phyloP scores from a whole-genome alignment of 2,329 filamentous ascomycete species.

The Monosporascus sp. region DNA sequence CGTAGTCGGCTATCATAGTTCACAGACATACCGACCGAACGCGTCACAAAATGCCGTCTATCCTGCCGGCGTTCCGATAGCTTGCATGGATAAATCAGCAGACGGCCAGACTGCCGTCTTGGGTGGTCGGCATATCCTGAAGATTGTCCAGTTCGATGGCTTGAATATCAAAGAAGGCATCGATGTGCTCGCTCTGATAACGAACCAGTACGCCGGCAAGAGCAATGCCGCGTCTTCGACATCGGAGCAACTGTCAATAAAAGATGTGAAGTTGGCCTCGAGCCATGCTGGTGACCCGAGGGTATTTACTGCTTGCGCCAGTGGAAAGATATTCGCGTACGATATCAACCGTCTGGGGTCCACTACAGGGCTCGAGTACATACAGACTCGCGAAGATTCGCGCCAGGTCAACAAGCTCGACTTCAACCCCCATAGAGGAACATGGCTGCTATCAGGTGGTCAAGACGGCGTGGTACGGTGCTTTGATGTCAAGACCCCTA shows the following conservation, averaged over 20 bases:
- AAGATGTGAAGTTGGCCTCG: constrained; percentile 53
- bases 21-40: constrained; percentile 43
- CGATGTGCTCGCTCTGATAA: constrained; percentile 53
- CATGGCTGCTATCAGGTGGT: constrained; percentile 55
- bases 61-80: constrained; percentile 45
- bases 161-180: constrained; percentile 48
- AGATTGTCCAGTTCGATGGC: constrained; percentile 52
- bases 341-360: constrained; percentile 48
- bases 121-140: constrained; percentile 55
- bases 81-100: constrained; percentile 52
- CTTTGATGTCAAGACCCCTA: constrained; percentile 50
- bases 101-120: constrained; percentile 52
- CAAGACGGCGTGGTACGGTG: constrained; percentile 59
- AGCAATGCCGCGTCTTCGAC: constrained; percentile 31
- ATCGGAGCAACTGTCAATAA: constrained; percentile 57
- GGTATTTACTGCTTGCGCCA: constrained; percentile 58
- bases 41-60: constrained; percentile 53
- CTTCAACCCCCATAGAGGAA: constrained; percentile 54
- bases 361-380: constrained; percentile 44
- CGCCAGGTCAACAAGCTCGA: constrained; percentile 60
- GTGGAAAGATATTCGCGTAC: constrained; percentile 60
- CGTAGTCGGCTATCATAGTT: constrained; percentile 39
- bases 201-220: constrained; percentile 40
- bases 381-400: constrained; percentile 55
- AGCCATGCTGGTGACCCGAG: constrained; percentile 40